phyloP scores from a whole-genome alignment of 192 early-diverging fungal genomes.

The Borealophlyctis nickersoniae region DNA sequence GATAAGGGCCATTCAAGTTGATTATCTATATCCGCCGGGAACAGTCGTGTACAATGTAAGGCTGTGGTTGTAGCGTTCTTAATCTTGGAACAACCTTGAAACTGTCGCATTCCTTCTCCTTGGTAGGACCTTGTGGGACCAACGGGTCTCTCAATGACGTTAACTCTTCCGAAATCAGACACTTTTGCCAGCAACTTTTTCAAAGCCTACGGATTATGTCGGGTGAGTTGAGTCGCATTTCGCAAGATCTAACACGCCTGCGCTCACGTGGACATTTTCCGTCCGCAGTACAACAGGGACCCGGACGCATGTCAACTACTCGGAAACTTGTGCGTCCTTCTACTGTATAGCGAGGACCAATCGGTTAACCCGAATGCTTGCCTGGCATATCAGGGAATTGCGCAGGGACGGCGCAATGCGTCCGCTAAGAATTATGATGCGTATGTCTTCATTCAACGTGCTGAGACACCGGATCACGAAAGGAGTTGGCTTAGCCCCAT shows the following conservation, averaged over 20 bases:
- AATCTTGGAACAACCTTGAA: neutral
- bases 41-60: conserved; percentile 12
- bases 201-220: conserved; percentile 8
- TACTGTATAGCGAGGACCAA: conserved; percentile 35
- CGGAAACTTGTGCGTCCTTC: conserved; percentile 49
- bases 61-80: neutral
- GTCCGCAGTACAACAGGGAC: conserved; percentile 28
- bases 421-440: conserved; percentile 14
- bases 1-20: neutral
- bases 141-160: neutral
- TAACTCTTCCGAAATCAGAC: conserved; percentile 8
- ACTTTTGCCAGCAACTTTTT: conserved; percentile 16
- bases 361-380: too few species aligned
- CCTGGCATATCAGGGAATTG: conserved; percentile 26
- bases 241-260: neutral
- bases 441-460: conserved; percentile 5
- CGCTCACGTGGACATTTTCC: neutral
- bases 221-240: conserved; percentile 12
- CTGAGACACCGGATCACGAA: neutral
- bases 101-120: neutral
- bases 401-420: conserved; percentile 9
- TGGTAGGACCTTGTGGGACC: neutral
- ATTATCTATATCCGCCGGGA: conserved; percentile 8
- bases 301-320: conserved; percentile 38
- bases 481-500: neutral